Evolutionary conservation across 2,329 filamentous ascomycete species (phyloP).

Genomic region (Penicillium sclerotiorum): DNA sequence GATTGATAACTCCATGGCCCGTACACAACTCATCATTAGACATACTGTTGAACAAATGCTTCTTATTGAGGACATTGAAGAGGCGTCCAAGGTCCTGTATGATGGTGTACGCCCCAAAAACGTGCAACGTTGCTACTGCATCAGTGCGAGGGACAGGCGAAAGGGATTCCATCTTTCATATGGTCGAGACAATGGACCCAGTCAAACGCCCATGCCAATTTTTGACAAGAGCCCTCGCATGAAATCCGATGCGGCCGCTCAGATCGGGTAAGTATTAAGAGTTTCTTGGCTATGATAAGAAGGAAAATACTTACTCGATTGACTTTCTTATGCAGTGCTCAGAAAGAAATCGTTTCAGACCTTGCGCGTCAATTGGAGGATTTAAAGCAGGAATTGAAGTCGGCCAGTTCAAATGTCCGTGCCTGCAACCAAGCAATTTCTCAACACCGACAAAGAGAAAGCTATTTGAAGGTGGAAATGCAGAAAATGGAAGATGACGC

Average conservation of each 20-base stretch:
- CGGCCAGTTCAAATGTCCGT: conserved; percentile 53
- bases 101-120: conserved; percentile 65
- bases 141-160: conserved; percentile 66
- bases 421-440: conserved; percentile 53
- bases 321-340: conserved; percentile 36
- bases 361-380: conserved; percentile 59
- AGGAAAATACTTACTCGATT: background rate
- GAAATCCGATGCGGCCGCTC: conserved; percentile 72
- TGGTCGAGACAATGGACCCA: conserved; percentile 52
- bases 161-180: conserved; percentile 64
- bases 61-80: conserved; percentile 67
- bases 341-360: conserved; percentile 53
- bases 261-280: conserved; percentile 54
- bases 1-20: conserved; percentile 77
- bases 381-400: conserved; percentile 53
- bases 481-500: conserved; percentile 65
- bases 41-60: conserved; percentile 82
- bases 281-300: no score
- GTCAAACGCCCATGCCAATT: conserved; percentile 56
- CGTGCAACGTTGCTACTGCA: conserved; percentile 65
- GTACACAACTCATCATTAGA: conserved; percentile 80
- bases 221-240: conserved; percentile 67
- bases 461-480: conserved; percentile 56
- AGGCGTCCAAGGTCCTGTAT: conserved; percentile 72
- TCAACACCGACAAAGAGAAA: conserved; percentile 52